Conservation (phyloP, 2,329 filamentous ascomycete species). For the Domatiomyces globalis region DNA sequence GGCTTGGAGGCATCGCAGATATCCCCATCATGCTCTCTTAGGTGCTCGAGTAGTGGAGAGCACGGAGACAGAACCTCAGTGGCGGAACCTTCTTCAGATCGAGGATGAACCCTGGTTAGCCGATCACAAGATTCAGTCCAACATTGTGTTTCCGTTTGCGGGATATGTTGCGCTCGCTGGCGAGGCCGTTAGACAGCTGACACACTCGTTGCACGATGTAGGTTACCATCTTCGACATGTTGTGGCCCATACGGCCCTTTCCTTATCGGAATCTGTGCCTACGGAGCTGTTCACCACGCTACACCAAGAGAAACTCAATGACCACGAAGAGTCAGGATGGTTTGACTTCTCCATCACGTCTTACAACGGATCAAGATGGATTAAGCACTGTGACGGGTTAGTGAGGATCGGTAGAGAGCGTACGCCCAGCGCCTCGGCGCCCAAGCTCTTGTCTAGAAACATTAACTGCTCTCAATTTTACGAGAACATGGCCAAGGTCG, state of each 20-base stretch:
- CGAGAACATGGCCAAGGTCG: not conserved
- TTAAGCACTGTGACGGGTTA: not conserved
- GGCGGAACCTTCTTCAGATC: slow-evolving; percentile 33
- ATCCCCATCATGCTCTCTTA: slow-evolving; percentile 4
- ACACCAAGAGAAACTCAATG: too few relatives aligned
- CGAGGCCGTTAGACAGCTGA: slow-evolving; percentile 13
- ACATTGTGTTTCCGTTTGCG: slow-evolving; percentile 22
- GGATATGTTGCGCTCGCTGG: slow-evolving; percentile 21
- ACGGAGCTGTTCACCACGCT: too few relatives aligned
- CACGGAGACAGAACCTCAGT: slow-evolving; percentile 21
- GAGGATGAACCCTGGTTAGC: slow-evolving; percentile 33
- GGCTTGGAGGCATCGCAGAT: slow-evolving; percentile 17
- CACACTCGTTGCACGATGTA: too few relatives aligned
- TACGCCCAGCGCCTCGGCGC: not conserved
- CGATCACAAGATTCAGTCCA: slow-evolving; percentile 30
- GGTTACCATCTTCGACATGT: too few relatives aligned
- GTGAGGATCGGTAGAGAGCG: not conserved
- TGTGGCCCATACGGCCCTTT: too few relatives aligned
- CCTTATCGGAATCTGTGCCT: too few relatives aligned
- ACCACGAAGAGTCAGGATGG: not conserved
- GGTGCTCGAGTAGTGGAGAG: slow-evolving; percentile 12
- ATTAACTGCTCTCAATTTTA: not conserved
- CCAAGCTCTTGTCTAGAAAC: not conserved
- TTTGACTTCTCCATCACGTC: not conserved
- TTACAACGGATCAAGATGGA: not conserved